Evolutionary conservation across 768 basidiomycete species (phyloP), one percentile per base, ranked within the genome.

Genomic region (Suillus discolor): DNA sequence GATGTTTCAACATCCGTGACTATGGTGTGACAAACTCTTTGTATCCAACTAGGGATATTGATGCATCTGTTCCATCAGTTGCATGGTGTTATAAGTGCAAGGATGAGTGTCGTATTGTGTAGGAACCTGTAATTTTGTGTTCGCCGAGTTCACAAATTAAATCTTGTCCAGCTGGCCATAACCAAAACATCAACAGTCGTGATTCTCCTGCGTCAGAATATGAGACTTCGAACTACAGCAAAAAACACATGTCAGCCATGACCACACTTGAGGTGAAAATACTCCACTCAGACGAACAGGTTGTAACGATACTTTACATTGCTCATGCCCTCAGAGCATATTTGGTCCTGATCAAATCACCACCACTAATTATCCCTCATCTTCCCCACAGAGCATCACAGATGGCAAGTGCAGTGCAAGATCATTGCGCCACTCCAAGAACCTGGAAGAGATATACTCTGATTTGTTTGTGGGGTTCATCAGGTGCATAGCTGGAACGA

Each of bases 151-250:
- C 12, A 39, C 66, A 72, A 2, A 65, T 62, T 3, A 72, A n/a
- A 72, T 65, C n/a, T 65, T 57, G 5, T 72, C 66, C 3, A 72
- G 68, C 6, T 31, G 55, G 15, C 71, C 69, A 34, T 69, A 72
- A 39, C 34, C 36, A 13, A 69, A 12, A 34, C 28, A n/a, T 28
- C 36, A 0, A 64, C 36, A 6, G 34, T 41, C 1, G 44, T 20
- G 7, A 45, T 12, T 12, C 44, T 11, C 20, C 44, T n/a, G 44
- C 18, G 7, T 45, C 44, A n/a, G 44, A 45, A 45, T 45, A 45
- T 11, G 20, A 45, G 44, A 45, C 44, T 45, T 45, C 44, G n/a
- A n/a, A 45, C 44, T 45, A 45, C 20, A n/a, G 6, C 11, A 1
- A 45, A 45, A 45, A 20, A n/a, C n/a, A 45, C 4, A n/a, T 20